A percentile compares a stretch with the other conserved stretches of the same genome.
Evolutionary conservation across 768 basidiomycete species (phyloP).

Genomic region (Postia placenta): DNA sequence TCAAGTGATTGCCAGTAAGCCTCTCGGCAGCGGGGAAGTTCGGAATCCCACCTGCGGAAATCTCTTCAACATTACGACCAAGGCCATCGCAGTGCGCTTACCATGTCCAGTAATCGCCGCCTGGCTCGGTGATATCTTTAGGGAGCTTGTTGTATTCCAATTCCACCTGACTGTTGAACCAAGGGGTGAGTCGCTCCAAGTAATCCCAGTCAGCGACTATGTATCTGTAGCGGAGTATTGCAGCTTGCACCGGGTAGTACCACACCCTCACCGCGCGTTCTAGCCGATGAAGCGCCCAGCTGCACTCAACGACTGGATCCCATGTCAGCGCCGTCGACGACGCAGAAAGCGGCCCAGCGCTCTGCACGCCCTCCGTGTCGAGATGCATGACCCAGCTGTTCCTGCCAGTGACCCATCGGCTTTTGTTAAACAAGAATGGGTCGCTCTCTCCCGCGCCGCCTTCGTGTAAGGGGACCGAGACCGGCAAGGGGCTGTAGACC

Average conservation of each 20-base stretch:
- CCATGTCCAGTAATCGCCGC: neutral
- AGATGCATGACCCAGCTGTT: conserved; percentile 15
- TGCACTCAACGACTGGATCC: conserved; percentile 14
- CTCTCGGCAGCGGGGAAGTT: neutral
- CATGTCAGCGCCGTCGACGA: conserved; percentile 3
- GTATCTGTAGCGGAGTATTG: neutral
- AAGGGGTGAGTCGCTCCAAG: neutral
- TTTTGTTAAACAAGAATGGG: neutral
- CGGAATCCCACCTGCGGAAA: neutral
- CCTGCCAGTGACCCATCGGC: conserved; percentile 14
- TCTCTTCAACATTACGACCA: neutral
- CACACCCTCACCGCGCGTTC: neutral
- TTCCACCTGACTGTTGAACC: neutral
- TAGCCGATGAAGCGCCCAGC: conserved; percentile 5
- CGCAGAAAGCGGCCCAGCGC: neutral
- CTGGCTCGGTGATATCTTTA: neutral
- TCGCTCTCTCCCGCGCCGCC: neutral
- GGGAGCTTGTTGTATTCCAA: neutral
- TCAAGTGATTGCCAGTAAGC: neutral
- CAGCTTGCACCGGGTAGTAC: neutral
- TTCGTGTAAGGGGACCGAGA: neutral
- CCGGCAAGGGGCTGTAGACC: conserved; percentile 4
- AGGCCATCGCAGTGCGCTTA: neutral
- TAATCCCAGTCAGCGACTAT: neutral
- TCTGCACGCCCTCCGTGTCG: conserved; percentile 3